Percentiles rank a stretch among this genome's conserved stretches.
Conservation (phyloP, 805 yeast species). For the Zygoascus tannicola region DNA sequence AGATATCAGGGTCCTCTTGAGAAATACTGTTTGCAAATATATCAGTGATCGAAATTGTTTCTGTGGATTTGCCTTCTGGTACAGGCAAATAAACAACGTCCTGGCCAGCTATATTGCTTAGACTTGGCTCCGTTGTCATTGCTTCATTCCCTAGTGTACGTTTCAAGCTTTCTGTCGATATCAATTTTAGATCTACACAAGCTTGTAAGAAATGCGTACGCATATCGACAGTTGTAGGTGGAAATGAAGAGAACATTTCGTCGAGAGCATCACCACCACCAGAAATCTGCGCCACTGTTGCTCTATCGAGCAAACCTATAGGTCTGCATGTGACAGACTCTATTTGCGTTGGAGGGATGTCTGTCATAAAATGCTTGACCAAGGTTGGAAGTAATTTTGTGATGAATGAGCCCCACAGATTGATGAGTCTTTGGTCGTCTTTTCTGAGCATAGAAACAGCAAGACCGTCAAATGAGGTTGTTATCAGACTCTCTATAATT, state of each 20-base stretch:
- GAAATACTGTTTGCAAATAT: conserved; percentile 13
- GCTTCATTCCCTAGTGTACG: conserved; percentile 20
- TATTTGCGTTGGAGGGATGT: conserved; percentile 3
- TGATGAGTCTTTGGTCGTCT: conserved; percentile 27
- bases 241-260: conserved; percentile 44
- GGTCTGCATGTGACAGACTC: conserved; percentile 25
- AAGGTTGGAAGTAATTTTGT: conserved; percentile 40
- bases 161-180: conserved; percentile 30
- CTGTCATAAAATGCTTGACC: conserved; percentile 26
- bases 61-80: conserved; percentile 7
- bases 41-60: conserved; percentile 27
- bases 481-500: conserved; percentile 20
- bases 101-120: conserved; percentile 2
- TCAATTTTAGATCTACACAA: conserved; percentile 34
- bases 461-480: conserved; percentile 38
- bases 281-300: conserved; percentile 29
- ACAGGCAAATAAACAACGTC: conserved; percentile 12
- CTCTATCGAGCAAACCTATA: conserved; percentile 29
- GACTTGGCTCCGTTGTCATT: conserved; percentile 7
- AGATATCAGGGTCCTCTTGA: conserved; percentile 39
- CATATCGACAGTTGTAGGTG: conserved; percentile 38
- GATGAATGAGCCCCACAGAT: conserved; percentile 40
- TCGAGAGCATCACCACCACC: conserved; percentile 34
- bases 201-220: conserved; percentile 44
- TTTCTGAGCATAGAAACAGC: conserved; percentile 32